Percentiles rank a stretch among this genome's conserved stretches.
phyloP scores from a whole-genome alignment of 495 filamentous ascomycete genomes.

The Penicillium macrosclerotiorum region DNA sequence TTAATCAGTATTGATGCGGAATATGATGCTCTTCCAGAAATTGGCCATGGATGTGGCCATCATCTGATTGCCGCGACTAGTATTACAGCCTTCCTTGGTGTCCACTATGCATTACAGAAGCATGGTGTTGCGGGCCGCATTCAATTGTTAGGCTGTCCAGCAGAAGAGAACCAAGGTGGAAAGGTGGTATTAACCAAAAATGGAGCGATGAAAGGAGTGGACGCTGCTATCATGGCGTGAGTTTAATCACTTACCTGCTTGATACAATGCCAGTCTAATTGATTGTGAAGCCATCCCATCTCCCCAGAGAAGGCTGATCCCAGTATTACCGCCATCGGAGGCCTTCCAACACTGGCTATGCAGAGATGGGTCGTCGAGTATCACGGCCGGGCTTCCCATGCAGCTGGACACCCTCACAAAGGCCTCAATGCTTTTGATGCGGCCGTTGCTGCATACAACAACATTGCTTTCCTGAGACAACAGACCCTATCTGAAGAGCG shows the following conservation, averaged over 20 bases:
- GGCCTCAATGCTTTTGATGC: slow-evolving; percentile 3
- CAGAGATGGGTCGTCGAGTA: background rate
- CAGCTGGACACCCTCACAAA: slow-evolving; percentile 1
- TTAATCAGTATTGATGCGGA: slow-evolving; percentile 29
- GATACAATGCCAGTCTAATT: background rate
- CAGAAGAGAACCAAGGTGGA: slow-evolving; percentile 63
- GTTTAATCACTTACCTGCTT: too few species aligned
- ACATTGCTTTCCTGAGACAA: slow-evolving; percentile 1
- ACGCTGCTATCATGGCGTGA: slow-evolving; percentile 52
- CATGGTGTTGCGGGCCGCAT: slow-evolving; percentile 48
- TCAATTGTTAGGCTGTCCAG: slow-evolving; percentile 60
- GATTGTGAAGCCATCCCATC: background rate
- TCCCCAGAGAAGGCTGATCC: background rate
- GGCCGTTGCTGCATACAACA: background rate
- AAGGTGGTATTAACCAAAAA: slow-evolving; percentile 59
- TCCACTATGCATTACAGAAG: slow-evolving; percentile 37
- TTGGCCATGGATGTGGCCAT: slow-evolving; percentile 63
- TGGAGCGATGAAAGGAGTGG: slow-evolving; percentile 55
- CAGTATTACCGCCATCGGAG: background rate
- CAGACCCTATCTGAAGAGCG: slow-evolving; percentile 1
- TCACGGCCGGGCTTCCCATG: slow-evolving; percentile 15
- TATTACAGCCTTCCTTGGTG: slow-evolving; percentile 50
- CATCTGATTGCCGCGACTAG: slow-evolving; percentile 61
- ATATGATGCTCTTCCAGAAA: slow-evolving; percentile 48
- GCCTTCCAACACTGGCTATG: slow-evolving; percentile 1